These are phyloP conservation scores for Guadua angustifolia DNA, from an alignment of 176 grass and related monocot species.

Conservation along the genomic window DNA sequence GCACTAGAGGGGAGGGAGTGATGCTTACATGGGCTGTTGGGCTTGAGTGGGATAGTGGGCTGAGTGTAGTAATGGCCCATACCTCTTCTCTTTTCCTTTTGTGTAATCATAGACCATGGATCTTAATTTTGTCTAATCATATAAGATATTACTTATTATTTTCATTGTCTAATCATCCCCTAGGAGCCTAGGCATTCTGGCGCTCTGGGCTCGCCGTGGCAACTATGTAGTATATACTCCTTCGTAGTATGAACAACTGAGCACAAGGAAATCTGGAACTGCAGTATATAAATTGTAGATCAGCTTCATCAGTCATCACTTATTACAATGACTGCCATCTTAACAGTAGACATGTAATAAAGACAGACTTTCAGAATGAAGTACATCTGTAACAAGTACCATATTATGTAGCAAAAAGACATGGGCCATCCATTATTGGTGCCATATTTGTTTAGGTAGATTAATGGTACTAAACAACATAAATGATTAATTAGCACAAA, in stretches of 20 bases:
- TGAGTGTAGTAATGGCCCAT: too few species aligned
- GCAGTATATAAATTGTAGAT: neutral
- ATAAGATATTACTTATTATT: too few species aligned
- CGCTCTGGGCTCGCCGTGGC: too few species aligned
- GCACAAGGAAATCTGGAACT: neutral
- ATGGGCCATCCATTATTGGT: neutral
- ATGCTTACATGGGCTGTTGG: too few species aligned
- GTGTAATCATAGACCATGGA: too few species aligned
- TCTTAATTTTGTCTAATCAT: too few species aligned
- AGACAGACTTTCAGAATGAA: constrained; percentile 9
- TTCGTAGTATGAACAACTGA: neutral
- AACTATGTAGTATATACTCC: neutral
- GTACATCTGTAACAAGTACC: neutral
- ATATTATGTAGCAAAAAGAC: neutral
- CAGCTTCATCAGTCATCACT: neutral
- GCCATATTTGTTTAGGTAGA: neutral
- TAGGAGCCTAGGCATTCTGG: too few species aligned
- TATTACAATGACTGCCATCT: neutral
- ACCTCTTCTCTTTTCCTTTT: too few species aligned
- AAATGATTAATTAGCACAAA: constrained; percentile 13
- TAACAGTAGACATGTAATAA: constrained; percentile 14
- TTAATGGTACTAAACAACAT: neutral
- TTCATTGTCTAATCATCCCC: too few species aligned
- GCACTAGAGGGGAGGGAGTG: too few species aligned
- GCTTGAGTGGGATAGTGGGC: too few species aligned